Evolutionary conservation across 208 protist species (phyloP), one percentile per base, ranked within the genome.

Genomic region (Trypanosoma boissoni): DNA sequence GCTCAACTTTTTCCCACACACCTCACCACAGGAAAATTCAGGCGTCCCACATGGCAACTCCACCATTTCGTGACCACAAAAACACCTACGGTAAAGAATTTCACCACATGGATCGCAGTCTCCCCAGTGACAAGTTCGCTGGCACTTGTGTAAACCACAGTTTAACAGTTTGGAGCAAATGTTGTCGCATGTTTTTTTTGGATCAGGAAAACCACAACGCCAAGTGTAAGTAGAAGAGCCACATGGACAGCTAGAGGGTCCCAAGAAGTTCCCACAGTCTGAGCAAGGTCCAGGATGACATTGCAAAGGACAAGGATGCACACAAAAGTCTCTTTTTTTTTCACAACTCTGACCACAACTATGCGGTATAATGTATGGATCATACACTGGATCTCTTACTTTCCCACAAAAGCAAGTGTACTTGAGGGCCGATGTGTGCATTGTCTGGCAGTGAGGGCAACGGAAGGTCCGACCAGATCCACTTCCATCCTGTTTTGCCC

Each of bases 231-330:
- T 78, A 16, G 74, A 84, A 20, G 72, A 41, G 0, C 86, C 83
- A 72, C 86, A 91, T 1, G 70, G 73, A 46, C 86, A 93, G 9
- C 56, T 44, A 44, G 62, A 46, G 12, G 72, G 74, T 2, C 73
- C 79, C 1, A 78, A 52, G 31, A 85, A 26, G 18, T 73, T 64
- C 9, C 66, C 45, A 62, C 86, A 92, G 9, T 41, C 53, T 3
- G 71, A 52, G 56, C 86, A 92, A 4, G 81, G 82, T 9, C 86
- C 86, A 2, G 86, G 86, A 58, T 92, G 86, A 58, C 86, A 92
- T 43, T 73, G 86, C 16, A 71, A 29, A 1, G 75, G 39, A 52
- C 86, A 92, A 18, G 51, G 49, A 59, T 92, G 86, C 2, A 58
- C 20, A 53, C 86, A 88, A 50, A 59, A 74, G 8, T 54, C 62